Evolutionary conservation across 202 grass and related monocot genomes (phyloP).

Genomic region (Alloteropsis angusta): DNA sequence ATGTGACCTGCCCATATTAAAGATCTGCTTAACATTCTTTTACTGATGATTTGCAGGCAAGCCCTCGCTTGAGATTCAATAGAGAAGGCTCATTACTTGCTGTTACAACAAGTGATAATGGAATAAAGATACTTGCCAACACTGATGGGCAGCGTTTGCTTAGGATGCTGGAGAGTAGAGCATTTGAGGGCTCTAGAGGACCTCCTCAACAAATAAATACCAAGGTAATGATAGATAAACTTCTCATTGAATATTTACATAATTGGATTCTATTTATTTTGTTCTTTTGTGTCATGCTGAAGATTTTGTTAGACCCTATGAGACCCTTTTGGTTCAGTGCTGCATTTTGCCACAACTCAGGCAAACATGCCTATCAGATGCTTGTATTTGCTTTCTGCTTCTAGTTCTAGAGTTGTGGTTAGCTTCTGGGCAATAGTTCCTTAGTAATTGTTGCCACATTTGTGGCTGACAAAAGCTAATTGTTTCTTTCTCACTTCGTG

Average conservation of each 20-base stretch:
- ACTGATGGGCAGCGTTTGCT: conserved; percentile 89
- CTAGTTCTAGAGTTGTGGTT: not conserved
- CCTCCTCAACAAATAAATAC: conserved; percentile 78
- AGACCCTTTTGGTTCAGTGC: not conserved
- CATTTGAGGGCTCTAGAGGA: conserved; percentile 79
- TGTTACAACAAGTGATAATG: conserved; percentile 85
- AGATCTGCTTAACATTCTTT: not conserved
- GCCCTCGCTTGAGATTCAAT: conserved; percentile 93
- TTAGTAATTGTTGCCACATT: not conserved
- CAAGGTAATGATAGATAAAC: conserved; percentile 36
- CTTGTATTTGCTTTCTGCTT: not conserved
- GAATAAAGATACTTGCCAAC: conserved; percentile 97
- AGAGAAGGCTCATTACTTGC: conserved; percentile 96
- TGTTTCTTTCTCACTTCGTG: not conserved
- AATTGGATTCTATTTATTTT: conserved; percentile 13
- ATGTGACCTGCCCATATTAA: not conserved
- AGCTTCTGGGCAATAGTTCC: not conserved
- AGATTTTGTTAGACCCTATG: not conserved
- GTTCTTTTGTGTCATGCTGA: not conserved
- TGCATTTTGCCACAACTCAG: not conserved
- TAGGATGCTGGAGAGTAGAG: conserved; percentile 84
- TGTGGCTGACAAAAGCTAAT: not conserved
- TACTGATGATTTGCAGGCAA: conserved; percentile 52
- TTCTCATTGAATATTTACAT: not conserved
- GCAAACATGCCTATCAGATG: not conserved